Percentiles rank a stretch among this genome's conserved stretches.
These are phyloP conservation scores for Phytopythium kandeliae DNA, from an alignment of 352 stramenopile genomes.

Conservation along the genomic window DNA sequence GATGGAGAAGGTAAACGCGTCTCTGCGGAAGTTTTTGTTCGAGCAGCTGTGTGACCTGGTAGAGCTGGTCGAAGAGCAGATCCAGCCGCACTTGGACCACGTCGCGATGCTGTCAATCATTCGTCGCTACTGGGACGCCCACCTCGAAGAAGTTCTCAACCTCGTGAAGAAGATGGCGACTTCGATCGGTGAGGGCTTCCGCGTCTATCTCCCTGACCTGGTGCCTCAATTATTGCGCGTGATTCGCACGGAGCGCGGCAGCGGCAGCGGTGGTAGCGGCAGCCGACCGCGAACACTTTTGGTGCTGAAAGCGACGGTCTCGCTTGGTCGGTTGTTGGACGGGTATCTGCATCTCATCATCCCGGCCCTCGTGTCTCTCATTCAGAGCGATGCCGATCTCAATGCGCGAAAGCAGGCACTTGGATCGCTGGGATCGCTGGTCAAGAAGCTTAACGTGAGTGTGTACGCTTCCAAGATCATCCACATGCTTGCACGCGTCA, in stretches of 20 bases:
- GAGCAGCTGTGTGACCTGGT: constrained; percentile 96
- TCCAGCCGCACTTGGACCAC: constrained; percentile 88
- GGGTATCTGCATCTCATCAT: constrained; percentile 86
- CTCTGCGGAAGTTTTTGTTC: constrained; percentile 93
- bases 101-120: constrained; percentile 80
- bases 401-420: constrained; percentile 79
- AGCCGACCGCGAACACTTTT: constrained; percentile 67
- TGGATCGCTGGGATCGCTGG: constrained; percentile 72
- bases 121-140: constrained; percentile 85
- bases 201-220: constrained; percentile 84
- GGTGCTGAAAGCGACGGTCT: constrained; percentile 76
- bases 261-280: constrained; percentile 24
- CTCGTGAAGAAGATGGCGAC: constrained; percentile 92
- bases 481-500: constrained; percentile 83
- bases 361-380: constrained; percentile 72
- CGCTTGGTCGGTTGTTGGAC: constrained; percentile 66
- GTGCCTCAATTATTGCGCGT: constrained; percentile 86
- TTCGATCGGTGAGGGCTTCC: constrained; percentile 82
- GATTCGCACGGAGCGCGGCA: constrained; percentile 63
- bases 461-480: constrained; percentile 89
- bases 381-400: constrained; percentile 78
- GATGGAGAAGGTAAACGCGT: constrained; percentile 84
- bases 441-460: constrained; percentile 88
- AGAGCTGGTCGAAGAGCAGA: constrained; percentile 95
- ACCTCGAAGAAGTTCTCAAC: constrained; percentile 96